Evolutionary conservation across 345 rosid species (phyloP).

Genomic region (Sisymbrium altissimum): DNA sequence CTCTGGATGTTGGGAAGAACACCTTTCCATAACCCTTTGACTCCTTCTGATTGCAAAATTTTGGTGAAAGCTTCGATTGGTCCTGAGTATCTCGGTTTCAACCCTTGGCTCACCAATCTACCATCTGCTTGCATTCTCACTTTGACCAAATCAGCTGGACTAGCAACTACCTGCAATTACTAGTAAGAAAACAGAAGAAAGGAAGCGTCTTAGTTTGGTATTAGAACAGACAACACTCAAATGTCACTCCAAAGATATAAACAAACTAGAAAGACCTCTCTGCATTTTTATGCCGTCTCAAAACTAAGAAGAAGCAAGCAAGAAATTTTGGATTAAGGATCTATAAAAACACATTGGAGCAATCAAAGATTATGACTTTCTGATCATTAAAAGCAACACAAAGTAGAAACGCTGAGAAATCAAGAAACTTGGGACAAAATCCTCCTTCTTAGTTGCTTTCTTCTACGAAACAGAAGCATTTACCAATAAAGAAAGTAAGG

Average conservation of each 20-base stretch:
- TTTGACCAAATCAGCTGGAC: conserved; percentile 88
- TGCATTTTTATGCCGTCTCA: too few relatives aligned
- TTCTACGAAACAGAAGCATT: too few relatives aligned
- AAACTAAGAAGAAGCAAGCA: too few relatives aligned
- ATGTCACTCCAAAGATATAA: neutral
- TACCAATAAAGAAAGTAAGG: too few relatives aligned
- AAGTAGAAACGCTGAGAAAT: too few relatives aligned
- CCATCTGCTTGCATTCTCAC: conserved; percentile 96
- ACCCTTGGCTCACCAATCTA: conserved; percentile 48
- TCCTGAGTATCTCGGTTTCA: conserved; percentile 63
- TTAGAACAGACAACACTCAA: neutral
- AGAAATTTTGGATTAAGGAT: too few relatives aligned
- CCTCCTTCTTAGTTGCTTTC: too few relatives aligned
- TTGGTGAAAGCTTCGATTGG: conserved; percentile 58
- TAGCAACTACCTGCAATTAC: conserved; percentile 72
- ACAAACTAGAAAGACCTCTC: neutral
- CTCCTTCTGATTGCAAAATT: conserved; percentile 55
- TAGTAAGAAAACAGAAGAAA: conserved; percentile 22
- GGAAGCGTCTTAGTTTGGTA: neutral
- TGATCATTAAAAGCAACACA: too few relatives aligned
- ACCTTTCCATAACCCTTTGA: conserved; percentile 76
- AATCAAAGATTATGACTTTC: too few relatives aligned
- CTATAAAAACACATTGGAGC: too few relatives aligned
- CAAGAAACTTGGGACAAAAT: too few relatives aligned
- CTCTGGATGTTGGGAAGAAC: conserved; percentile 81